Base-by-base conservation (phyloP, 768 basidiomycete species). In the Lactifluus subvellereus region DNA sequence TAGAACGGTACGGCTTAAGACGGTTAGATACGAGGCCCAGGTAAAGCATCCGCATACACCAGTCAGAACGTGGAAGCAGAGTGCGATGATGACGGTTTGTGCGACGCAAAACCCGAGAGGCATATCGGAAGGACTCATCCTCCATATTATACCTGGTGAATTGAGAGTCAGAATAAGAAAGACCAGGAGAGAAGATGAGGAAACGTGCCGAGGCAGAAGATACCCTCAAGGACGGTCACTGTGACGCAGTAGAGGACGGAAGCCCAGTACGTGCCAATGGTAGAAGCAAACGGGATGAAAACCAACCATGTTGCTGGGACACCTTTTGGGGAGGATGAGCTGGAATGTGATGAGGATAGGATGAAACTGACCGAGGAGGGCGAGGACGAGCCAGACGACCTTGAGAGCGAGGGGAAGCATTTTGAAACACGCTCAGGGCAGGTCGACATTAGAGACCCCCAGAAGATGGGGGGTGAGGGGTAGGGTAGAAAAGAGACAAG, bases 91-190 rank as follows among this genome's bases (percentile, higher is more conserved):
- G 30, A 67, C 49, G 32, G 69, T 40, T 50, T 66, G 69, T 22
- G 64, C 67, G 40, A 82, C 72, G 68, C 87, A 88, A 66, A 88
- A 87, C 33, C 69, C 66, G 40, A 69, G 73, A 9, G 85, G 83
- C 85, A 88, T 88, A 20, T 62, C 69, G 54, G 74, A 75, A 0
- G 86, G 84, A 66, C 84, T 75, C 86, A 88, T 87, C 55, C 73
- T 71, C 78, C 83, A 87, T 14, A 84, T 76, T 73, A 88, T 79
- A 11, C 86, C 87, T 87, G 54, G 27, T 22, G 48, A 22, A 47
- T 33, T 35, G 37, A 18, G 11, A 7, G 33, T 37, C 42, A 65
- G 30, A 67, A 50, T 35, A 40, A 40, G 50, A 54, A 51, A 18
- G 20, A 33, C 22, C n/a, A 38, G 22, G 49, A 22, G n/a, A 42